Base-by-base conservation (phyloP, 1,284 basidiomycete species). In the Xanthoconium separans region DNA sequence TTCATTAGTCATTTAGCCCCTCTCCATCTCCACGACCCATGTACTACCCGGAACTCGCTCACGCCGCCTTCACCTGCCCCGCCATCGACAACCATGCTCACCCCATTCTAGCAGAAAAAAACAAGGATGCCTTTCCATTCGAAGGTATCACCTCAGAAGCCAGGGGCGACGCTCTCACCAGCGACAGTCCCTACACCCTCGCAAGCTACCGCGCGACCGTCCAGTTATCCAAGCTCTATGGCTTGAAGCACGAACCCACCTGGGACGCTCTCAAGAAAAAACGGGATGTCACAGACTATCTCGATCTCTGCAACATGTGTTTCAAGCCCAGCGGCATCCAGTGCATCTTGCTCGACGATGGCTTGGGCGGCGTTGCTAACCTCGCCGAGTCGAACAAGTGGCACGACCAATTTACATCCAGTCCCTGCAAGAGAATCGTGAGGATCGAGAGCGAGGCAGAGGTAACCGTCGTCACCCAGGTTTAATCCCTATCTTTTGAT, bases 81-180 rank as follows among this genome's bases (percentile, higher is more conserved):
- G 75, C 75, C 0, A 86, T 88, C 63, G 88, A 90, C 70, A 89
- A 89, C 63, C 88, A 91, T 63, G 84, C 87, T 0, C 88, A 91
- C 64, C 85, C 87, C 2, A 73, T 91, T 27, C 74, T 91, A 34
- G 71, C 73, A 27, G 73, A 70, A 12, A 68, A 72, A 24, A 64
- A 80, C 49, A 77, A 81, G 27, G 61, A 77, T 43, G 64, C 64
- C 2, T 64, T 85, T 11, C 75, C 81, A 0, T 80, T 89, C 55
- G 83, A 89, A 55, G 81, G 80, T 0, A 63, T 87, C 44, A 70
- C 87, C 43, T 85, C 85, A 4, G 88, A 89, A 65, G 86, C 87
- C 6, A 64, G 70, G 22, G 82, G 78, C 2, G 65, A 75, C 10
- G 81, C 81, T 0, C 70, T 85, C 41, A 65, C 61, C 1, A 59